These are phyloP conservation scores for Leccinum laetum DNA, from an alignment of 1,284 basidiomycete species.

Conservation along the genomic window DNA sequence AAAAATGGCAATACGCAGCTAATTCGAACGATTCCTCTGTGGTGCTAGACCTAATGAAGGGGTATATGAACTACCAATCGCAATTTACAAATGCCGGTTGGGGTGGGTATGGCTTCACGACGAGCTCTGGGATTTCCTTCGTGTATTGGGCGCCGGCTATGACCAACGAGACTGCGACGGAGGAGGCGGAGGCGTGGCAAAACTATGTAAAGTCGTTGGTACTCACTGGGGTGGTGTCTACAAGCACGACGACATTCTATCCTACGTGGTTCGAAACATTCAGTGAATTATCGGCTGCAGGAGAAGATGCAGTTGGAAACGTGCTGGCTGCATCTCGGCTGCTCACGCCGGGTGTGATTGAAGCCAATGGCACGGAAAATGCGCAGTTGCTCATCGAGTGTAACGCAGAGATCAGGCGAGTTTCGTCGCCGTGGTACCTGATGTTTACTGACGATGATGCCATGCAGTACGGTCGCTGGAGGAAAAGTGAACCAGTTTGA, in stretches of 20 bases:
- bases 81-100: slow-evolving; percentile 33
- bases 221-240: slow-evolving; percentile 5
- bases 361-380: not conserved
- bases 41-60: slow-evolving; percentile 15
- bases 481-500: slow-evolving; percentile 38
- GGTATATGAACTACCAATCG: slow-evolving; percentile 32
- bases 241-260: slow-evolving; percentile 6
- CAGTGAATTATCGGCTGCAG: slow-evolving; percentile 15
- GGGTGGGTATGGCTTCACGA: slow-evolving; percentile 14
- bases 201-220: slow-evolving; percentile 20
- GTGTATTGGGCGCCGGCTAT: slow-evolving; percentile 31
- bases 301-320: slow-evolving; percentile 15
- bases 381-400: not conserved
- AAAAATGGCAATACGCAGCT: no score
- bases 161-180: slow-evolving; percentile 31
- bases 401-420: not conserved
- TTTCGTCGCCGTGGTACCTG: not conserved
- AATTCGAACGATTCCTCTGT: slow-evolving; percentile 17
- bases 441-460: not conserved
- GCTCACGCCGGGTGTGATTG: not conserved
- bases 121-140: not conserved
- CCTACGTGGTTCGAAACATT: slow-evolving; percentile 30
- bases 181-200: slow-evolving; percentile 33
- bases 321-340: slow-evolving; percentile 37
- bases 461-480: slow-evolving; percentile 36